Conservation (phyloP, 2,329 filamentous ascomycete genomes). For the Curvularia lunata region DNA sequence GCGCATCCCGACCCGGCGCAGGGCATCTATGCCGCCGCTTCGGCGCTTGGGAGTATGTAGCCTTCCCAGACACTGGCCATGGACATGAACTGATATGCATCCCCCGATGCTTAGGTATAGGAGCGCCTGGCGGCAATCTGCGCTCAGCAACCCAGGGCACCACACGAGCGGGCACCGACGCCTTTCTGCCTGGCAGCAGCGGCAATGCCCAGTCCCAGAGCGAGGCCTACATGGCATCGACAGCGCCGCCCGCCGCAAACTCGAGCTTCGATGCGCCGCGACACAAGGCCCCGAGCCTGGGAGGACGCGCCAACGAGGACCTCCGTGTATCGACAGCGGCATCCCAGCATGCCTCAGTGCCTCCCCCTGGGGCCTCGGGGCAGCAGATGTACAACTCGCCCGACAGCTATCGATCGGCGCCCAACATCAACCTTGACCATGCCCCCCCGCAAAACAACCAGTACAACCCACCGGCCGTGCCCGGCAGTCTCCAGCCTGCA, state of each 20-base stretch:
- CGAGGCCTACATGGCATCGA: slow-evolving; percentile 29
- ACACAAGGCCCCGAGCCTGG: slow-evolving; percentile 53
- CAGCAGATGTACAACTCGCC: slow-evolving; percentile 56
- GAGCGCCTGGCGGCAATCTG: slow-evolving; percentile 52
- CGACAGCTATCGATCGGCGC: slow-evolving; percentile 57
- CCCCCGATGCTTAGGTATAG: slow-evolving; percentile 43
- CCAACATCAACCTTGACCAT: slow-evolving; percentile 67
- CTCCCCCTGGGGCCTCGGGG: slow-evolving; percentile 45
- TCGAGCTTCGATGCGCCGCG: slow-evolving; percentile 60
- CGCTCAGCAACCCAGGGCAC: slow-evolving; percentile 49
- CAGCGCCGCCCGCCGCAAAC: slow-evolving; percentile 45
- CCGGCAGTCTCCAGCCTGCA: slow-evolving; percentile 64
- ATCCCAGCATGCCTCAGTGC: slow-evolving; percentile 39
- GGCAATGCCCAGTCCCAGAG: slow-evolving; percentile 27
- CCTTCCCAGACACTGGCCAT: slow-evolving; percentile 5
- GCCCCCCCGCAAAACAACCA: slow-evolving; percentile 56
- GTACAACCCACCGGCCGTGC: slow-evolving; percentile 57
- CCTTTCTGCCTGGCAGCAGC: slow-evolving; percentile 50
- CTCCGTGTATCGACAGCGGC: slow-evolving; percentile 58
- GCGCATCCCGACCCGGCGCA: slow-evolving; percentile 47
- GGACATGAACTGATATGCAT: slow-evolving; percentile 14
- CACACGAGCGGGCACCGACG: slow-evolving; percentile 54
- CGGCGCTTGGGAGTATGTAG: slow-evolving; percentile 51
- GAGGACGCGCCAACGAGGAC: slow-evolving; percentile 60
- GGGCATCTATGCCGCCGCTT: slow-evolving; percentile 55